These are phyloP conservation scores for Lupinus albus DNA, from an alignment of 306 rosid species.

Conservation along the genomic window DNA sequence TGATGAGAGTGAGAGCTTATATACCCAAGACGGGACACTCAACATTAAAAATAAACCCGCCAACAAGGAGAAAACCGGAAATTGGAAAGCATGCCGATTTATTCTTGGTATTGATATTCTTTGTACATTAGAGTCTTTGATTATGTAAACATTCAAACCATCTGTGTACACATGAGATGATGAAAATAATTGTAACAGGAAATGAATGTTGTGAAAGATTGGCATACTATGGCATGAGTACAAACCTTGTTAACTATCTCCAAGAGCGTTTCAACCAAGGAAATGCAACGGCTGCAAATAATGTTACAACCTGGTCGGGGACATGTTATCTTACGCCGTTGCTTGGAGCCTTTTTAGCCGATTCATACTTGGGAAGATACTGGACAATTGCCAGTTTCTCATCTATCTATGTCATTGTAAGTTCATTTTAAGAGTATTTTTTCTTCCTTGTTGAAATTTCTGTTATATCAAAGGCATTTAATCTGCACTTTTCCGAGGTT, in stretches of 20 bases:
- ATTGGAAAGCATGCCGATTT: conserved; percentile 73
- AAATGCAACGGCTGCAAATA: conserved; percentile 65
- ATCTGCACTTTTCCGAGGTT: background rate
- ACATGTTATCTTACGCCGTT: conserved; percentile 80
- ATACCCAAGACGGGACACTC: conserved; percentile 69
- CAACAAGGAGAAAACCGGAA: conserved; percentile 65
- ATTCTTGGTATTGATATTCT: conserved; percentile 62
- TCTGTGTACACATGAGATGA: conserved; percentile 11
- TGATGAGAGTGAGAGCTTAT: conserved; percentile 52
- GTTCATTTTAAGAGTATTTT: conserved; percentile 37
- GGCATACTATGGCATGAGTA: conserved; percentile 88
- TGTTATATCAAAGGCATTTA: conserved; percentile 4
- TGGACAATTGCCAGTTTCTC: conserved; percentile 87
- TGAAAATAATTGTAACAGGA: conserved; percentile 46
- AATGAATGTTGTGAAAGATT: conserved; percentile 85
- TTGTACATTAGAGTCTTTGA: background rate
- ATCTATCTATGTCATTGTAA: conserved; percentile 64
- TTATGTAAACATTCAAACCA: background rate
- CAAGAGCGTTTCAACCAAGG: conserved; percentile 54
- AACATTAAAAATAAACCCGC: conserved; percentile 62
- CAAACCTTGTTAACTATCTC: conserved; percentile 86
- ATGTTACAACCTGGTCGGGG: conserved; percentile 70
- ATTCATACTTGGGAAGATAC: conserved; percentile 83
- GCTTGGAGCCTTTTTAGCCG: conserved; percentile 86
- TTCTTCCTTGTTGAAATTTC: conserved; percentile 1